Base-by-base conservation (phyloP, 352 stramenopile genomes). In the Globisporangium middletonii region DNA sequence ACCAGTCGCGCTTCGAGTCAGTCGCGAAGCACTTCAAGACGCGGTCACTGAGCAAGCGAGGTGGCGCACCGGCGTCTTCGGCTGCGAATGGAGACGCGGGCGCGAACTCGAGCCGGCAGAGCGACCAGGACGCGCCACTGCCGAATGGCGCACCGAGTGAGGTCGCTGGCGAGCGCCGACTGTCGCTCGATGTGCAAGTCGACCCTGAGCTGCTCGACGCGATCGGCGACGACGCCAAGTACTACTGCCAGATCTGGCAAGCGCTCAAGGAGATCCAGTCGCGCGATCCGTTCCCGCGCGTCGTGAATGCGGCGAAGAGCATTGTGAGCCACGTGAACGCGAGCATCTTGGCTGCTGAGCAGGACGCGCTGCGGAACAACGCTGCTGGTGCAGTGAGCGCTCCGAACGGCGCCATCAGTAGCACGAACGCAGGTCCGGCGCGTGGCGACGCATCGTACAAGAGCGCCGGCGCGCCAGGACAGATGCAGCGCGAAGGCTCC, bases 221-320 rank as follows among this genome's bases (percentile, higher is more conserved):
- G 18, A 80, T 88, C 44, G 66, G 64, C 26, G 70, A 88, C 33
- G 73, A 78, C 45, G 75, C 88, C n/a, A 82, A 89, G 53, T 79
- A 89, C 57, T 97, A 98, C 59, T 69, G 75, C 53, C 59, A 83
- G 50, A 84, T 97, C 37, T 98, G 91, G 92, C 73, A 85, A 37
- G 67, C 69, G 42, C 64, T 98, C 23, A 84, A 91, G 52, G 73
- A 79, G 38, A 75, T 97, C 43, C 87, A 97, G 62, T 83, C 89
- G 4, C 73, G 72, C 38, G 93, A 98, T 58, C 79, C 90, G 7
- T 95, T 97, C 59, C 86, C 87, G 13, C 64, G 74, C 64, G 94
- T 76, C 35, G 75, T 64, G 23, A 75, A 63, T 60, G 82, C 57
- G 52, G 88, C 68, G 63, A 88, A 88, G 64, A 59, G 69, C 35